These are phyloP conservation scores for Blastobotrys robertii DNA, from an alignment of 805 yeast species.

Conservation along the genomic window DNA sequence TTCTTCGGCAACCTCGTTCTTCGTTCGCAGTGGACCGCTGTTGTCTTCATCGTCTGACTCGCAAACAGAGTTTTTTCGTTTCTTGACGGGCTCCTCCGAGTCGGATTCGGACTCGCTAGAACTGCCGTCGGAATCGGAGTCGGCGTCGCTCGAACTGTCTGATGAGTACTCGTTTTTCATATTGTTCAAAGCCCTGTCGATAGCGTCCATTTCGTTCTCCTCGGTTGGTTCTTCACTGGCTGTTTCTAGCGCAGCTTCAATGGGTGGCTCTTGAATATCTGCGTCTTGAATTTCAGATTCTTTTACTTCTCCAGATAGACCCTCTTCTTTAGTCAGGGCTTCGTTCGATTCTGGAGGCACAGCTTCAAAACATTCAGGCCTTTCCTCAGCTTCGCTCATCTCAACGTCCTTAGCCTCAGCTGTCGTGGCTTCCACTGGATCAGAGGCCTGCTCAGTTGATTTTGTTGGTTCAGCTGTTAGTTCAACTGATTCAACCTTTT, in stretches of 20 bases:
- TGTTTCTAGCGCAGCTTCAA: not conserved
- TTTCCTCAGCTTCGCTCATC: conserved; percentile 3
- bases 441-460: not conserved
- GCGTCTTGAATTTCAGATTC: too few species aligned
- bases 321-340: too few species aligned
- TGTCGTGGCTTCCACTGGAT: conserved; percentile 1
- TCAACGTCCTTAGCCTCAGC: conserved; percentile 4
- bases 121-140: not conserved
- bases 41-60: conserved; percentile 15
- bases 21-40: conserved; percentile 62
- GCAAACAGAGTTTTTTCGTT: conserved; percentile 14
- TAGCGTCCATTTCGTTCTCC: not conserved
- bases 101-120: conserved; percentile 4
- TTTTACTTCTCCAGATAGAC: not conserved
- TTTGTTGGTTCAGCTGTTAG: too few species aligned
- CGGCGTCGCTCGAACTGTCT: conserved; percentile 16
- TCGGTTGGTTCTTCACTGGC: not conserved
- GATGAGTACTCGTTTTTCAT: conserved; percentile 12
- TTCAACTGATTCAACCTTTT: too few species aligned
- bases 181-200: conserved; percentile 5
- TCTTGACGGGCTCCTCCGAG: conserved; percentile 1
- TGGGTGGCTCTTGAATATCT: not conserved
- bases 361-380: conserved; percentile 2
- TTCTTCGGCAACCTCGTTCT: conserved; percentile 67
- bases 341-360: conserved; percentile 5